A percentile compares a stretch with the other conserved stretches of the same genome.
phyloP scores from a whole-genome alignment of 352 stramenopile genomes.

The Phytophthora vignae region DNA sequence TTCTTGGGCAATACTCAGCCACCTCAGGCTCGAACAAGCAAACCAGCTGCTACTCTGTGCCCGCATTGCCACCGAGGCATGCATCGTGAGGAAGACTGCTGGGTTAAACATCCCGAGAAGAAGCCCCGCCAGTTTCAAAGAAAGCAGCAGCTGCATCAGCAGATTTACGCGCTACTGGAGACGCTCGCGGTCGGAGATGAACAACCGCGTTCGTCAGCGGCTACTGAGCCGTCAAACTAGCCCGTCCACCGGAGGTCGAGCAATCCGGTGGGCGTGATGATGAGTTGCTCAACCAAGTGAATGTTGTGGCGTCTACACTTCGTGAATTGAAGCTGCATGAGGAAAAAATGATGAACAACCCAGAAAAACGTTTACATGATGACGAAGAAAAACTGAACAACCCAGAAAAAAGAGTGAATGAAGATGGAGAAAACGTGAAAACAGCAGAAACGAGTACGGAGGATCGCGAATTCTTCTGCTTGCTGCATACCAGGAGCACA shows the following conservation, averaged over 20 bases:
- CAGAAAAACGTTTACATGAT: no score
- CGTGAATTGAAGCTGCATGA: neutral
- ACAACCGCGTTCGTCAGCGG: constrained; percentile 5
- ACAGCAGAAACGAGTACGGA: neutral
- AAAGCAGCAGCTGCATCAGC: constrained; percentile 15
- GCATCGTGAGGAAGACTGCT: constrained; percentile 15
- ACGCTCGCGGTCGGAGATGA: neutral
- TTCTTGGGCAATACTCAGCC: no score
- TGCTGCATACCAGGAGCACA: constrained; percentile 13
- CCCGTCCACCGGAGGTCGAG: constrained; percentile 24
- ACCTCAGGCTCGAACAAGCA: no score
- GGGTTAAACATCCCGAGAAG: constrained; percentile 12
- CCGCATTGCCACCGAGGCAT: constrained; percentile 5
- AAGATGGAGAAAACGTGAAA: constrained; percentile 7
- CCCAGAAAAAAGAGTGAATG: neutral
- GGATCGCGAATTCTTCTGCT: constrained; percentile 7
- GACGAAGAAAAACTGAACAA: no score
- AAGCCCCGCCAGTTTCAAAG: constrained; percentile 4
- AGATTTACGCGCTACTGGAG: constrained; percentile 24
- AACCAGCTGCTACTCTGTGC: constrained; percentile 1
- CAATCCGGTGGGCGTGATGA: constrained; percentile 7
- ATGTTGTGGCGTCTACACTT: neutral
- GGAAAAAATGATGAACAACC: no score
- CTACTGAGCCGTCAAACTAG: constrained; percentile 24
- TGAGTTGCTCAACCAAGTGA: constrained; percentile 4